These are phyloP conservation scores for Chondrostereum purpureum DNA, from an alignment of 1,284 basidiomycete genomes.

Conservation along the genomic window DNA sequence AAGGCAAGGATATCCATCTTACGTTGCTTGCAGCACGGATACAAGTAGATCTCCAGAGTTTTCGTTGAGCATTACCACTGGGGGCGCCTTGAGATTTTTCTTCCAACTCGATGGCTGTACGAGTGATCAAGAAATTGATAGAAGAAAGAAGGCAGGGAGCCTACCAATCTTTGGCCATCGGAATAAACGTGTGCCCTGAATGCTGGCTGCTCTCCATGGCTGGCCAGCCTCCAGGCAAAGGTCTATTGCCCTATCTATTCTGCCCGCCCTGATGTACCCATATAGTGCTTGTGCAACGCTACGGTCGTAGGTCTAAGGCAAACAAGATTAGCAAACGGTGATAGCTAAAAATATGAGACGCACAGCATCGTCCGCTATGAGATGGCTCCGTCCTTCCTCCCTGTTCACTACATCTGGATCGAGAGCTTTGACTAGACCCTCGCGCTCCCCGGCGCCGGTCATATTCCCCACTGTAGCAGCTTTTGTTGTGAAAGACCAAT, in stretches of 20 bases:
- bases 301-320: conserved; percentile 67
- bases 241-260: conserved; percentile 77
- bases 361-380: conserved; percentile 72
- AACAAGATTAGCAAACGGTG: conserved; percentile 1
- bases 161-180: conserved; percentile 64
- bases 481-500: conserved; percentile 79
- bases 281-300: conserved; percentile 69
- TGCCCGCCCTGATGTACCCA: conserved; percentile 74
- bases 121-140: conserved; percentile 2
- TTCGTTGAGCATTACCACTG: conserved; percentile 68
- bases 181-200: conserved; percentile 75
- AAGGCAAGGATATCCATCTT: conserved; percentile 19
- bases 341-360: conserved; percentile 18
- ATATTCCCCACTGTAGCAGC: conserved; percentile 59
- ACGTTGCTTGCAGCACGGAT: conserved; percentile 75
- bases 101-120: conserved; percentile 45
- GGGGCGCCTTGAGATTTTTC: conserved; percentile 50
- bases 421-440: conserved; percentile 56
- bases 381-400: conserved; percentile 37
- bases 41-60: conserved; percentile 83
- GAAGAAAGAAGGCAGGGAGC: conserved; percentile 16
- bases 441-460: conserved; percentile 38
- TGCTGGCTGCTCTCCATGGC: conserved; percentile 86
- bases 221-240: conserved; percentile 81
- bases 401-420: conserved; percentile 71